Conservation (phyloP, 371 early-diverging fungal genomes). For the Rhizopus delemar region DNA sequence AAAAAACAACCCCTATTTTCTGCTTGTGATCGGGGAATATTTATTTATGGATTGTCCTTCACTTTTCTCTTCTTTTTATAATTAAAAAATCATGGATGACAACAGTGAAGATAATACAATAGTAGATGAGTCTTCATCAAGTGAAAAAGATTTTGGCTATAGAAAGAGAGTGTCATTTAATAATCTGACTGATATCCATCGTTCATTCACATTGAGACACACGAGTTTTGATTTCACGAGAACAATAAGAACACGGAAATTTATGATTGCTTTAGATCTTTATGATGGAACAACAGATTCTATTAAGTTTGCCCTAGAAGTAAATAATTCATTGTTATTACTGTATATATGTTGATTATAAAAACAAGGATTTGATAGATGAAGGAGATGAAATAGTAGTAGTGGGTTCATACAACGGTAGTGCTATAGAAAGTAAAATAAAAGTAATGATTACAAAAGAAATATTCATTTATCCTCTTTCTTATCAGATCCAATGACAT, state of each 20-base stretch:
- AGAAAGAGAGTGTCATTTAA: conserved; percentile 36
- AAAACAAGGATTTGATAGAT: conserved; percentile 11
- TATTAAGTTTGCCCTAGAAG: conserved; percentile 21
- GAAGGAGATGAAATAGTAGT: conserved; percentile 22
- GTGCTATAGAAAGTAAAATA: neutral
- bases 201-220: conserved; percentile 24
- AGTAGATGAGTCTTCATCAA: too few species aligned
- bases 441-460: too few species aligned
- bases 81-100: too few species aligned
- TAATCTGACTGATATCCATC: conserved; percentile 18
- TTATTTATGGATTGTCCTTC: neutral
- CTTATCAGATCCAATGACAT: too few species aligned
- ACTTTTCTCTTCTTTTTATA: neutral
- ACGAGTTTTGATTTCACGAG: conserved; percentile 21
- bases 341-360: neutral
- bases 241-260: conserved; percentile 23
- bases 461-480: too few species aligned
- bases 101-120: too few species aligned
- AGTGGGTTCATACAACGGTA: conserved; percentile 8
- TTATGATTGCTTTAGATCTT: conserved; percentile 31
- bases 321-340: conserved; percentile 1
- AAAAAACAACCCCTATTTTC: too few species aligned
- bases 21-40: neutral
- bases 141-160: neutral
- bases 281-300: conserved; percentile 15